Percentiles rank a stretch among this genome's conserved stretches.
Evolutionary conservation across 2,329 filamentous ascomycete species (phyloP).

Genomic region (Neodidymelliopsis sp.): DNA sequence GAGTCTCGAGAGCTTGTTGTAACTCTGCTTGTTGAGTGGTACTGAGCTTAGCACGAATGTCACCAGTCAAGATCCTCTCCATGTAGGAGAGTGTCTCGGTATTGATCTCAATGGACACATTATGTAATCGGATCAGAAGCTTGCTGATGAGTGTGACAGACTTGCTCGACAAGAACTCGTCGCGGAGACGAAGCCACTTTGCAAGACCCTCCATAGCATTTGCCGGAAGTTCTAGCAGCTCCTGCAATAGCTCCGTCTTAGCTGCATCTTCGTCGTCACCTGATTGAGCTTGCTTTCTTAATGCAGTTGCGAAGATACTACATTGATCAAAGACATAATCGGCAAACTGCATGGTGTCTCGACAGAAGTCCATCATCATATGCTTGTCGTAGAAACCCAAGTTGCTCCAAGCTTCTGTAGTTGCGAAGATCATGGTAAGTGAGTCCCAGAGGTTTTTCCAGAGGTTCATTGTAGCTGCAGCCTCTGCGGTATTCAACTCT

Average conservation of each 20-base stretch:
- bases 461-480: conserved; percentile 73
- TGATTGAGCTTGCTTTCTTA: conserved; percentile 53
- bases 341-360: conserved; percentile 93
- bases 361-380: conserved; percentile 89
- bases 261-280: conserved; percentile 48
- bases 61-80: conserved; percentile 69
- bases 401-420: conserved; percentile 83
- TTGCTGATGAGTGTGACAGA: conserved; percentile 85
- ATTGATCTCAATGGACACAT: conserved; percentile 76
- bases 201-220: conserved; percentile 72
- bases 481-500: conserved; percentile 67
- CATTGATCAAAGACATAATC: conserved; percentile 86
- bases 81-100: conserved; percentile 67
- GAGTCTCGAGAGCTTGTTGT: conserved; percentile 64
- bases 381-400: conserved; percentile 71
- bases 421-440: conserved; percentile 79
- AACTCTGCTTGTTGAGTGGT: conserved; percentile 86
- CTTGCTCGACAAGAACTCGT: conserved; percentile 82
- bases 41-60: conserved; percentile 79
- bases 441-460: conserved; percentile 87
- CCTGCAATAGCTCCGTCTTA: conserved; percentile 52
- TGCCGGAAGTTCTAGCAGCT: conserved; percentile 70
- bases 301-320: conserved; percentile 77
- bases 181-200: conserved; percentile 89
- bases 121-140: conserved; percentile 80